Conservation (phyloP, 768 basidiomycete species). For the Boletus patriciae region DNA sequence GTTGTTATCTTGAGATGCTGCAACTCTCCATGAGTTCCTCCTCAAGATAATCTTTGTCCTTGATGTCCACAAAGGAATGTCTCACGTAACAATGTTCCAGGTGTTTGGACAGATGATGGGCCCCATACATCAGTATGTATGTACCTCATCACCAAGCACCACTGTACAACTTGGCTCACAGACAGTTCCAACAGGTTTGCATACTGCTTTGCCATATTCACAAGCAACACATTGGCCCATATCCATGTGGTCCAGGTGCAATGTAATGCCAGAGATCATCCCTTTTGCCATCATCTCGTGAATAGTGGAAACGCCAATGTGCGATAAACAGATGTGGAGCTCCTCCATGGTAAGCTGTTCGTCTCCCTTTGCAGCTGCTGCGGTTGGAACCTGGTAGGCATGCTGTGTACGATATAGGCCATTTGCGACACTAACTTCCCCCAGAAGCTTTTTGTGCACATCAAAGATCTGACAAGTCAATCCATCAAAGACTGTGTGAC, state of each 20-base stretch:
- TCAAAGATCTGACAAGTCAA: background rate
- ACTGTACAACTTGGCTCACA: background rate
- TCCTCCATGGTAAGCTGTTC: too few species aligned
- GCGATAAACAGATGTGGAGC: background rate
- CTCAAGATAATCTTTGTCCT: too few species aligned
- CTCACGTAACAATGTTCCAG: too few species aligned
- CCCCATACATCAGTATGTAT: background rate
- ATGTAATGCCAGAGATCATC: background rate
- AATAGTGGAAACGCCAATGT: background rate
- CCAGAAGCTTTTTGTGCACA: background rate
- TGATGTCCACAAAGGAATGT: too few species aligned
- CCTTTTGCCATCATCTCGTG: background rate
- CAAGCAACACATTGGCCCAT: background rate
- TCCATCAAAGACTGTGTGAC: too few species aligned
- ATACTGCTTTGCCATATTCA: background rate
- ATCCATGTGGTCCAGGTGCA: background rate
- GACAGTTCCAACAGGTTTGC: background rate
- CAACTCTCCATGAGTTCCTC: too few species aligned
- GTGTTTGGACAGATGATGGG: background rate
- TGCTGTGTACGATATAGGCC: background rate
- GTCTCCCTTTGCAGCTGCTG: background rate
- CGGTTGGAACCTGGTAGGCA: background rate
- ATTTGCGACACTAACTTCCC: background rate
- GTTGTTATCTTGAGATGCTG: too few species aligned
- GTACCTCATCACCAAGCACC: background rate